Base-by-base conservation (phyloP, 1,284 basidiomycete genomes). In the Uromyces viciae-fabae region DNA sequence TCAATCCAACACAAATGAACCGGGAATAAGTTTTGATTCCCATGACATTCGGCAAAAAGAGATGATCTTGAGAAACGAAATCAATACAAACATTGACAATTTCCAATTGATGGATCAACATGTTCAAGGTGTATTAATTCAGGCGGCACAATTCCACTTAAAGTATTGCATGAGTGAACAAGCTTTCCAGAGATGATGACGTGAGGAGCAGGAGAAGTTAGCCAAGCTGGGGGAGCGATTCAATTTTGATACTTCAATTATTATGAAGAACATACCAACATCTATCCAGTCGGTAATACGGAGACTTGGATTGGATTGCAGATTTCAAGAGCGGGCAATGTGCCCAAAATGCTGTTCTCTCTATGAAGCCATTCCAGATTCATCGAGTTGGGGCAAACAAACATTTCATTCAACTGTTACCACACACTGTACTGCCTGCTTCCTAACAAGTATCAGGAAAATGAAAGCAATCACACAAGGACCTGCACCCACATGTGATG, bases 361-460 rank as follows among this genome's bases (percentile, higher is more conserved):
- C 28, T 36, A 64, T 38, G 14, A 64, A 64, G 60, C 31, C n/a
- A 64, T 64, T 64, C 60, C 60, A 22, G 60, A 64, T 64, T 64
- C 60, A 15, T 15, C 36, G 17, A 64, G 60, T 64, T 64, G 60
- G 60, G 60, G 9, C 17, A 64, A 33, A 36, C 60, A 64, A 64
- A 64, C 36, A 64, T 38, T 64, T 33, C 60, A 64, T 38, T 14
- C 28, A 15, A 64, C 60, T 15, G 9, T 64, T 14, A 64, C 60
- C 7, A 64, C 28, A 15, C 60, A 5, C 33, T 64, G 60, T 36
- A 64, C 60, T 15, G 60, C 60, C 31, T 15, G 22, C 14, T 64
- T 64, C 33, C 40, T 64, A 31, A 64, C 60, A 33, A 19, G 33
- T 22, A n/a, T 19, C 60, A 64, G 60, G 33, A 64, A 38, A 31